Evolutionary conservation across 345 rosid species (phyloP), one percentile per base, ranked within the genome.

Genomic region (Salix koriyanagi): DNA sequence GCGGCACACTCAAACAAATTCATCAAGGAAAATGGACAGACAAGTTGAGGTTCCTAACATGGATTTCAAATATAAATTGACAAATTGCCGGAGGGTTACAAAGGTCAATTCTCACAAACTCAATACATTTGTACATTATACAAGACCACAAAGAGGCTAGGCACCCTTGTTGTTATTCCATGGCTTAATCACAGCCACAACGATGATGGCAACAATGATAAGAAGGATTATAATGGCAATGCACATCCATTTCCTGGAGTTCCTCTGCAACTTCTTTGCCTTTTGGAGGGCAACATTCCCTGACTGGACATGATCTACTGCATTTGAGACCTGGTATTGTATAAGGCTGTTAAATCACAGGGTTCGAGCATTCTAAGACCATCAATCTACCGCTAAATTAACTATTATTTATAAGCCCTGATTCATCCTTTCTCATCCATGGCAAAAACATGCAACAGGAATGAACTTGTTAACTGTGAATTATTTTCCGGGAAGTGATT

Each of bases 231-330:
- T 62, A 70, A 96, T 91, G 7, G 97, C 96, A 52, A 91, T 77
- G 86, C 97, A 92, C 97, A 88, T 92, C 98, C 97, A 94, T 79
- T 96, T 94, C 84, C 99, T 83, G 7, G 95, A 90, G 80, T 79
- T 96, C 82, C 75, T 92, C 78, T 96, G 99, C 26, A 81, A 82
- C 71, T 84, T 86, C 81, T 90, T 86, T 0, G 98, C 97, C 85
- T 82, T 89, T 76, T 86, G 90, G 61, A 96, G 92, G 46, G 89
- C 84, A 0, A 86, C 83, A 82, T 90, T 92, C 75, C 98, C 99
- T 2, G 91, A 87, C 61, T 92, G 94, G 72, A 96, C 98, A 54
- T 93, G 98, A 83, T 96, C 97, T 60, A 94, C 98, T 0, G 98
- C 97, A 54, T 62, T 94, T 0, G 97, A 92, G 36, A 96, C 98